Evolutionary conservation across 2,329 filamentous ascomycete species (phyloP), one percentile per base, ranked within the genome.

Genomic region (Xylaria digitata): DNA sequence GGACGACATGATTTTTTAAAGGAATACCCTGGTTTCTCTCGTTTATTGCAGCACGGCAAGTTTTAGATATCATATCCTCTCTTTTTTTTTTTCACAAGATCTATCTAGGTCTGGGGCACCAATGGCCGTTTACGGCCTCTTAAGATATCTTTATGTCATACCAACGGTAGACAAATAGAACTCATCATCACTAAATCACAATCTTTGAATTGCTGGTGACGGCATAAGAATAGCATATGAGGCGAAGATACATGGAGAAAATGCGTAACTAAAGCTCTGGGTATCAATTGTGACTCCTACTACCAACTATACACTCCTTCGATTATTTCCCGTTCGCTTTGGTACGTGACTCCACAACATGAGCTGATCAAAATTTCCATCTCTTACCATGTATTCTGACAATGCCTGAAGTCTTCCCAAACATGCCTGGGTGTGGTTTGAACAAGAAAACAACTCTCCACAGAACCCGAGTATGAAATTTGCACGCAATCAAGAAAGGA

Each of bases 21-120:
- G 32, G 40, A 58, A 70, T 70, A 70, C 67, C 68, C 68, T 55
- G 23, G 13, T 48, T 66, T 40, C 65, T 63, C 58, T 70, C 70
- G 68, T 71, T 66, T 65, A 63, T 40, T 43, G 30, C 23, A 40
- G 42, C 54, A 43, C 63, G 46, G 58, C 43, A 52, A 49, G 19
- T 57, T 57, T 65, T 56, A 66, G 43, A 59, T 60, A 32, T 52
- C 30, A 32, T 57, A 55, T 26, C 15, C 37, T 48, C 48, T 54
- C 54, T 6, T 63, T 42, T 63, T 54, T 49, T 6, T 63, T 42
- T 59, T 32, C 42, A 26, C 42, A 52, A 63, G 45, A 40, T 21
- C n/a, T 45, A 45, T 19, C 15, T 45, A 48, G 5, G 32, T 62
- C 40, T 9, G 13, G 26, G 15, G 19, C 52, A 58, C 56, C 43